Evolutionary conservation across 345 rosid genomes (phyloP).

Genomic region (Eucalyptus rudis): DNA sequence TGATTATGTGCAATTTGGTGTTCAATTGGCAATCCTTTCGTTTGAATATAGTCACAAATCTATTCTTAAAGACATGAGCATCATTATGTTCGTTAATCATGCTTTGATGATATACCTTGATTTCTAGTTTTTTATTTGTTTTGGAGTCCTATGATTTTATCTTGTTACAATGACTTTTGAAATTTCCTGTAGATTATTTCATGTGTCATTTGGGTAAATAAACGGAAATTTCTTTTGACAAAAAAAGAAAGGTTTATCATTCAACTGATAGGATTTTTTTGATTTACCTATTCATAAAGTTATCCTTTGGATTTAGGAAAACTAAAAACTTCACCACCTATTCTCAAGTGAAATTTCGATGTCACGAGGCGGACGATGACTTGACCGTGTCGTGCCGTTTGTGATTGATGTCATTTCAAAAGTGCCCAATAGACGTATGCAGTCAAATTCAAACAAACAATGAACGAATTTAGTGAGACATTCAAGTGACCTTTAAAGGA

Average conservation of each 20-base stretch:
- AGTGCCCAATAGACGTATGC: neutral
- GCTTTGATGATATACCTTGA: fast-evolving
- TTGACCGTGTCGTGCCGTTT: neutral
- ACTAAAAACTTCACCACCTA: neutral
- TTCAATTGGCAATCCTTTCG: too few species aligned
- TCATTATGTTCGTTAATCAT: too few species aligned
- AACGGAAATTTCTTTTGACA: too few species aligned
- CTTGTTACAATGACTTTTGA: too few species aligned
- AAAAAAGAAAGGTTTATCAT: too few species aligned
- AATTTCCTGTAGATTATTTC: too few species aligned
- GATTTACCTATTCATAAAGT: too few species aligned
- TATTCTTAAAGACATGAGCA: fast-evolving
- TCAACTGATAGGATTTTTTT: too few species aligned
- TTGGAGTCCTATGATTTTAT: fast-evolving
- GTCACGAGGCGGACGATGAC: neutral
- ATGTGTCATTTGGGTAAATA: too few species aligned
- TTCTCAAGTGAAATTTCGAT: neutral
- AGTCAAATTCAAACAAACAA: neutral
- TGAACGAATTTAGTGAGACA: neutral
- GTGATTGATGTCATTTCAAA: neutral
- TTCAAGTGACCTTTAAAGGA: neutral
- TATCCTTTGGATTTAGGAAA: neutral
- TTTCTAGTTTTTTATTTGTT: too few species aligned
- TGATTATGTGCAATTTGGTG: too few species aligned
- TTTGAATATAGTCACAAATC: too few species aligned